Percentiles rank a stretch among this genome's conserved stretches.
These are phyloP conservation scores for Coniochaeta hoffmannii DNA, from an alignment of 2,329 filamentous ascomycete genomes.

Conservation along the genomic window DNA sequence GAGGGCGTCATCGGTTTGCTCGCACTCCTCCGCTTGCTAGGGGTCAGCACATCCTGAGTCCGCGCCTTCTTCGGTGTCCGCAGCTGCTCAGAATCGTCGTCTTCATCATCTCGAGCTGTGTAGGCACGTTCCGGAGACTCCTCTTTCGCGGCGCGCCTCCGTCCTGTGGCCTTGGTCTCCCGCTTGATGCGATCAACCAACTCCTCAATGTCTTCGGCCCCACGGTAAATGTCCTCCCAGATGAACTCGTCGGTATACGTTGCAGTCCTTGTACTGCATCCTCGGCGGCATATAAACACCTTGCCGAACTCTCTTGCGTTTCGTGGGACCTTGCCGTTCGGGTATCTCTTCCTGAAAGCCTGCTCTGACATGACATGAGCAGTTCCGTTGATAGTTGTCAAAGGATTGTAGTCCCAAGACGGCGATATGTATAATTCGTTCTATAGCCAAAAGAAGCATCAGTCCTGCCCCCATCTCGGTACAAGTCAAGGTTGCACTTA, in stretches of 20 bases:
- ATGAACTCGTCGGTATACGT: constrained; percentile 87
- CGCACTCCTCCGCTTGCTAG: constrained; percentile 36
- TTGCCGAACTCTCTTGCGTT: constrained; percentile 71
- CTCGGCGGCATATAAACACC: constrained; percentile 81
- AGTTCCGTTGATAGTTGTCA: constrained; percentile 85
- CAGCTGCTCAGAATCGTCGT: constrained; percentile 24
- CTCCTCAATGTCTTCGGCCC: constrained; percentile 56
- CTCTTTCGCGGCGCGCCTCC: constrained; percentile 22
- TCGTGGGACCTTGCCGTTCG: constrained; percentile 66
- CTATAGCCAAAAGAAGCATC: constrained; percentile 28
- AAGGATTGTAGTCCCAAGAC: constrained; percentile 77
- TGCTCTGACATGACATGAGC: constrained; percentile 70
- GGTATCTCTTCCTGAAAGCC: constrained; percentile 61
- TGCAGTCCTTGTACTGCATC: constrained; percentile 80
- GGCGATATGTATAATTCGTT: constrained; percentile 91
- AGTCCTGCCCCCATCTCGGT: not conserved
- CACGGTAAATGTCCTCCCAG: constrained; percentile 79
- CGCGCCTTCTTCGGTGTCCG: constrained; percentile 24
- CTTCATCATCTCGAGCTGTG: constrained; percentile 19
- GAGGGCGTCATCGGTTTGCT: constrained; percentile 15
- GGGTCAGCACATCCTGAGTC: constrained; percentile 36
- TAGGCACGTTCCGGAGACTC: constrained; percentile 23
- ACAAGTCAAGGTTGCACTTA: constrained; percentile 25
- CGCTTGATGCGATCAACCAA: constrained; percentile 59
- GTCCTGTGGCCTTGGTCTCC: constrained; percentile 66